phyloP scores from a whole-genome alignment of 2,329 filamentous ascomycete species.

The Periconia macrospinosa region DNA sequence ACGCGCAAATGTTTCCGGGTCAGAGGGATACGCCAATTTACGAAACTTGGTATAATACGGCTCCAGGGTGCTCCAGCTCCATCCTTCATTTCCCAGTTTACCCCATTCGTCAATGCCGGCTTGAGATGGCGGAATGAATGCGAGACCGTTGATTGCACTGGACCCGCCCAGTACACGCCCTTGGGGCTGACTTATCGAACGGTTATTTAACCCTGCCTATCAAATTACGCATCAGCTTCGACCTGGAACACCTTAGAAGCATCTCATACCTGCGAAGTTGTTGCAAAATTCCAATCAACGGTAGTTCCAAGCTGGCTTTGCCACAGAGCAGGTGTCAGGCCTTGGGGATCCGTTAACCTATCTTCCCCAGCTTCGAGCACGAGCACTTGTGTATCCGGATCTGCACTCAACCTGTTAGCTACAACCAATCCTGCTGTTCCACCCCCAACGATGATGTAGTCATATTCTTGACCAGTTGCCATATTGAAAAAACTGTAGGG shows the following conservation, averaged over 20 bases:
- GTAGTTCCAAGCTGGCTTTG: conserved; percentile 3
- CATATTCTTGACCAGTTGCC: no score
- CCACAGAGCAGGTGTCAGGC: conserved; percentile 7
- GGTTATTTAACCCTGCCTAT: conserved; percentile 26
- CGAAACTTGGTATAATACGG: conserved; percentile 27
- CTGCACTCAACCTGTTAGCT: conserved; percentile 12
- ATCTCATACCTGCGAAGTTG: conserved; percentile 17
- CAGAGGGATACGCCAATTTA: conserved; percentile 18
- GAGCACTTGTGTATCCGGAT: conserved; percentile 21
- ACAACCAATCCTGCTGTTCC: conserved; percentile 15
- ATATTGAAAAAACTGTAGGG: no score
- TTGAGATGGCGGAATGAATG: conserved; percentile 15
- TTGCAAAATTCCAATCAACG: conserved; percentile 24
- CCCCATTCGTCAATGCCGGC: conserved; percentile 25
- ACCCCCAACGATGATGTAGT: conserved; percentile 15
- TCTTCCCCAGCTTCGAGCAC: conserved; percentile 27
- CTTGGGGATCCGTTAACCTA: conserved; percentile 31
- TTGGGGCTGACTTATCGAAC: conserved; percentile 20
- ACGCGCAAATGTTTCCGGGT: conserved; percentile 17
- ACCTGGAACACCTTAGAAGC: not conserved
- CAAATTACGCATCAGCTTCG: conserved; percentile 29
- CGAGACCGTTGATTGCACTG: conserved; percentile 20
- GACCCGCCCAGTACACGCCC: conserved; percentile 22
- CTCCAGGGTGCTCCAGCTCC: conserved; percentile 41
- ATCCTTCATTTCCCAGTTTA: conserved; percentile 58